These are phyloP conservation scores for Gynandropsis gynandra DNA, from an alignment of 345 rosid species.

Conservation along the genomic window DNA sequence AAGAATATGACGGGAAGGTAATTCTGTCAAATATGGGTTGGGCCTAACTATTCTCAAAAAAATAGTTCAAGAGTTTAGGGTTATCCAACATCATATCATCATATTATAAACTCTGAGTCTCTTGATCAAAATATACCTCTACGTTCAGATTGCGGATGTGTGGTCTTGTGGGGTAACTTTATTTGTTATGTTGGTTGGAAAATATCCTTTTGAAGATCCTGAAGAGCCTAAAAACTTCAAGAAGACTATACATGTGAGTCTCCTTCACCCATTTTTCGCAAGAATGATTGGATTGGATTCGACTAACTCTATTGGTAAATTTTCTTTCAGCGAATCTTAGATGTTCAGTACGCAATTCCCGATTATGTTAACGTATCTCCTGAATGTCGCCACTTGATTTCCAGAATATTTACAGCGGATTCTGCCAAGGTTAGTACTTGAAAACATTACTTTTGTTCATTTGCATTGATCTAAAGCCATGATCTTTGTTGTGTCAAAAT, in stretches of 20 bases:
- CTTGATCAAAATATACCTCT: slow-evolving; percentile 6
- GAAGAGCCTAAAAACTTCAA: slow-evolving; percentile 94
- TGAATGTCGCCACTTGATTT: slow-evolving; percentile 84
- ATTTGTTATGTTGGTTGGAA: slow-evolving; percentile 96
- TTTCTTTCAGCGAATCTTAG: slow-evolving; percentile 74
- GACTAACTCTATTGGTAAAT: no score
- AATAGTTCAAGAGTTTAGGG: no score
- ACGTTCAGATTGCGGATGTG: slow-evolving; percentile 94
- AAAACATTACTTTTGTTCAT: neutral
- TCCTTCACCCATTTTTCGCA: slow-evolving; percentile 3
- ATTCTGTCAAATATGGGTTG: no score
- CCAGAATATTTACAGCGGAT: slow-evolving; percentile 92
- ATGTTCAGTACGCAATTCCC: slow-evolving; percentile 93
- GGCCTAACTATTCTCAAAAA: slow-evolving; percentile 6
- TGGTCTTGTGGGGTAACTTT: slow-evolving; percentile 99
- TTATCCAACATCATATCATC: no score
- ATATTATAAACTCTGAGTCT: neutral
- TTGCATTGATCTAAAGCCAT: neutral
- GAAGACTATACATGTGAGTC: slow-evolving; percentile 74
- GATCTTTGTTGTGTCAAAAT: no score
- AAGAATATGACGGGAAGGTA: slow-evolving; percentile 99
- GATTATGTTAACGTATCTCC: slow-evolving; percentile 89
- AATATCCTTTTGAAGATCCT: slow-evolving; percentile 98
- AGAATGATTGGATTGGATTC: slow-evolving; percentile 1
- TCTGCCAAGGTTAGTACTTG: slow-evolving; percentile 52